Percentiles rank a stretch among this genome's conserved stretches.
Evolutionary conservation across 345 rosid genomes (phyloP).

Genomic region (Barbarea vulgaris): DNA sequence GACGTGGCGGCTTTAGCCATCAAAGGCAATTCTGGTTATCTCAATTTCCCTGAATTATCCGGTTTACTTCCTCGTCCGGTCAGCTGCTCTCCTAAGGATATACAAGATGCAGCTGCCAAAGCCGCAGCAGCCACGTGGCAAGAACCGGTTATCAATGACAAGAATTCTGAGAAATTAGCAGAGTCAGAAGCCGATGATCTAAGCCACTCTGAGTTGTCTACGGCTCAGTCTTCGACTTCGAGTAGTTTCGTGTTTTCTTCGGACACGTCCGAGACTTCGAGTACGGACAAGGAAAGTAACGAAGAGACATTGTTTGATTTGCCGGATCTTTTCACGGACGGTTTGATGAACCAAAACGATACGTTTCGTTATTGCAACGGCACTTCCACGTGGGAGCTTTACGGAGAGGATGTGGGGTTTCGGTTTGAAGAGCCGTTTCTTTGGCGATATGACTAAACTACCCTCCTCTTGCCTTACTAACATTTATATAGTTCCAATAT

Average conservation of each 20-base stretch:
- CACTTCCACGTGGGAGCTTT: conserved; percentile 64
- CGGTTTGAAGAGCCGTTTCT: conserved; percentile 61
- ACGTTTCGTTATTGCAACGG: conserved; percentile 44
- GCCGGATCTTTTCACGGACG: conserved; percentile 74
- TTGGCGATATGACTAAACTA: conserved; percentile 38
- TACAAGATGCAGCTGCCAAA: conserved; percentile 79
- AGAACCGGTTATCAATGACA: conserved; percentile 7
- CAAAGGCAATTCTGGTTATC: conserved; percentile 69
- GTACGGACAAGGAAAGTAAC: conserved; percentile 40
- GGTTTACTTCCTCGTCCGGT: conserved; percentile 70
- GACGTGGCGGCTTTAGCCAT: conserved; percentile 85
- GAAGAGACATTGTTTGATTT: conserved; percentile 72
- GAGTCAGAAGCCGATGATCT: conserved; percentile 24
- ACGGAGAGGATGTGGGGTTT: conserved; percentile 53
- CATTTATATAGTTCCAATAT: neutral
- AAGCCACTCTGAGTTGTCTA: conserved; percentile 34
- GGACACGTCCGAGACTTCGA: conserved; percentile 45
- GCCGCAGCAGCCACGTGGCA: conserved; percentile 61
- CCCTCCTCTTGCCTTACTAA: conserved; percentile 3
- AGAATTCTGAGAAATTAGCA: neutral
- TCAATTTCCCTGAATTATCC: conserved; percentile 76
- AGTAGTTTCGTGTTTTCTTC: conserved; percentile 31
- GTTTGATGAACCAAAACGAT: conserved; percentile 35
- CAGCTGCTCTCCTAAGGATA: conserved; percentile 65
- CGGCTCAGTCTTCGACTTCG: conserved; percentile 34